phyloP scores from a whole-genome alignment of 805 yeast species.

The Hanseniaspora valbyensis region DNA sequence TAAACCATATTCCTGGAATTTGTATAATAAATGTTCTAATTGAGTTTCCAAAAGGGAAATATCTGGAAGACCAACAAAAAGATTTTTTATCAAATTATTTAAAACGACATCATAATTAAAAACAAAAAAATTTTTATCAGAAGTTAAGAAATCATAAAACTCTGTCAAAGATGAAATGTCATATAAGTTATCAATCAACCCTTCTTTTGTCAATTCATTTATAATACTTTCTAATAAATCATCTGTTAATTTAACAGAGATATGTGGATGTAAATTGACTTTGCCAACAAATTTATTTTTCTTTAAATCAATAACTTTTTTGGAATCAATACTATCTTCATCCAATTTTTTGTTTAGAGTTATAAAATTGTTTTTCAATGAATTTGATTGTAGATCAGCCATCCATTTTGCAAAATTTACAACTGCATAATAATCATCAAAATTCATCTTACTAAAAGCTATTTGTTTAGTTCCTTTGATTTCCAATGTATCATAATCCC shows the following conservation, averaged over 20 bases:
- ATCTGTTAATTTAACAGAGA: neutral
- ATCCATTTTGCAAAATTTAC: slow-evolving; percentile 9
- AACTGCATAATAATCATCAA: neutral
- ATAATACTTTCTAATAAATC: neutral
- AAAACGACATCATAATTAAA: neutral
- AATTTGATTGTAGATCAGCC: neutral
- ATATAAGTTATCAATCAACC: neutral
- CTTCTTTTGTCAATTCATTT: neutral
- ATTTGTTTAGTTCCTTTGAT: neutral
- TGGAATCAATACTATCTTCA: neutral
- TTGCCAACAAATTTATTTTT: slow-evolving; percentile 1
- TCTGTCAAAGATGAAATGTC: neutral
- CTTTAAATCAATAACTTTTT: neutral
- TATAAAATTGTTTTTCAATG: slow-evolving; percentile 5
- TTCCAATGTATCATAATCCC: slow-evolving; percentile 3
- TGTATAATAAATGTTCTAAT: neutral
- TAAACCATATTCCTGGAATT: neutral
- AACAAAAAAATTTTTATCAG: slow-evolving; percentile 2
- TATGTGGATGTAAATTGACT: slow-evolving; percentile 3
- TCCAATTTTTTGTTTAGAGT: neutral
- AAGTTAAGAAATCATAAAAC: neutral
- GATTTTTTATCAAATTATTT: neutral
- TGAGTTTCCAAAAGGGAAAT: neutral
- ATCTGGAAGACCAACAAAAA: slow-evolving; percentile 9
- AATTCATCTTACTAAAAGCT: neutral